Percentiles rank a stretch among this genome's conserved stretches.
Evolutionary conservation across 768 basidiomycete species (phyloP).

Genomic region (Mycena vulgaris): DNA sequence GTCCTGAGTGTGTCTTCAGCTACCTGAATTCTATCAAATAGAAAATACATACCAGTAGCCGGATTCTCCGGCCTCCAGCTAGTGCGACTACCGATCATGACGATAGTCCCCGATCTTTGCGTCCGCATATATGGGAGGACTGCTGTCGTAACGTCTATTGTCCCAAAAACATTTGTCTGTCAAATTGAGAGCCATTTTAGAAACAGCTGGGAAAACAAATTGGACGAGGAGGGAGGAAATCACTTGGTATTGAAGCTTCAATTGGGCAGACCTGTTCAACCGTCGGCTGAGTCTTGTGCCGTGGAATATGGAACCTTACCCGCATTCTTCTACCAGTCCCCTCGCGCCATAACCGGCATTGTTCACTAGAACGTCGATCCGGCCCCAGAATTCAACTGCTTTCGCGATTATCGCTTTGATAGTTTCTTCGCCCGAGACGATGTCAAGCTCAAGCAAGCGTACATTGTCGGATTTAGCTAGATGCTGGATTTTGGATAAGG

Average conservation of each 20-base stretch:
- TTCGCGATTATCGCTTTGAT: slow-evolving; percentile 51
- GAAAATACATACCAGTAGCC: slow-evolving; percentile 41
- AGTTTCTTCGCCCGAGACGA: slow-evolving; percentile 46
- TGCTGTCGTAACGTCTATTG: slow-evolving; percentile 61
- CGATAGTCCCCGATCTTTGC: slow-evolving; percentile 52
- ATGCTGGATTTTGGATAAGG: slow-evolving; percentile 47
- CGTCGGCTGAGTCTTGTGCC: neutral
- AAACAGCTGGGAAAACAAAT: neutral
- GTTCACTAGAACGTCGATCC: slow-evolving; percentile 61
- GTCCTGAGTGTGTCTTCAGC: slow-evolving; percentile 34
- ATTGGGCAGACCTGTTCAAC: slow-evolving; percentile 13
- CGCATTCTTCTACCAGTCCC: slow-evolving; percentile 55
- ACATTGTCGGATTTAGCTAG: slow-evolving; percentile 35
- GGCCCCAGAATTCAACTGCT: slow-evolving; percentile 53
- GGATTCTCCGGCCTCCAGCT: slow-evolving; percentile 53
- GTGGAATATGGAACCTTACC: slow-evolving; percentile 44
- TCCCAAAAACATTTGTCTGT: slow-evolving; percentile 60
- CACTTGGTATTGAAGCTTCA: slow-evolving; percentile 32
- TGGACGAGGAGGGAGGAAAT: neutral
- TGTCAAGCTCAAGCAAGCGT: slow-evolving; percentile 55
- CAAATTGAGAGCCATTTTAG: neutral
- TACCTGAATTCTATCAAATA: neutral
- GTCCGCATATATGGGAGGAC: slow-evolving; percentile 57
- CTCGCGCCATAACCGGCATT: slow-evolving; percentile 60
- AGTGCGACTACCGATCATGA: slow-evolving; percentile 57